These are phyloP conservation scores for Casuarina equisetifolia DNA, from an alignment of 306 rosid genomes.

Conservation along the genomic window DNA sequence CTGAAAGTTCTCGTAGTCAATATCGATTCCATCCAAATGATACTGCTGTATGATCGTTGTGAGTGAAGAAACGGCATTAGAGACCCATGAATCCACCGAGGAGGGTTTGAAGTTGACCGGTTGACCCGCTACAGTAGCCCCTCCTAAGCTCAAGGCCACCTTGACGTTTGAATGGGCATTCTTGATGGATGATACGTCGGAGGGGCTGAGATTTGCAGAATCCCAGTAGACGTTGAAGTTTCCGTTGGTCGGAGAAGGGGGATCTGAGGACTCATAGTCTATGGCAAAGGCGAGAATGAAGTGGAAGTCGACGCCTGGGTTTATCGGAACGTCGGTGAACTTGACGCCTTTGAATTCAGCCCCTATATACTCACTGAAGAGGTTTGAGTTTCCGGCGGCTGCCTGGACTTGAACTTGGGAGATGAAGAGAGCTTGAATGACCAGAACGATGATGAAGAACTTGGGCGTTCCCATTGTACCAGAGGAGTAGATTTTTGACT, in stretches of 20 bases:
- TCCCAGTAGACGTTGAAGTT: conserved; percentile 73
- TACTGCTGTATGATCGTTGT: neutral
- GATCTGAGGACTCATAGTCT: too few relatives aligned
- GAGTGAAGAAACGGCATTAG: too few relatives aligned
- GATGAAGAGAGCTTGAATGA: conserved; percentile 28
- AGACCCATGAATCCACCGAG: too few relatives aligned
- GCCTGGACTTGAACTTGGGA: conserved; percentile 27
- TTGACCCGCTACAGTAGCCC: too few relatives aligned
- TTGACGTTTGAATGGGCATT: too few relatives aligned
- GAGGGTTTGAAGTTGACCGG: too few relatives aligned
- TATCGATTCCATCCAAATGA: too few relatives aligned
- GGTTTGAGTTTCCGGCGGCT: conserved; percentile 33
- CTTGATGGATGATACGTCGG: too few relatives aligned
- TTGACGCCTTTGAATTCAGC: conserved; percentile 62
- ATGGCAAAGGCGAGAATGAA: conserved; percentile 77
- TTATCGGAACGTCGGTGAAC: conserved; percentile 66
- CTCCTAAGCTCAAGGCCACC: too few relatives aligned
- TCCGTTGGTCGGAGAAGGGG: too few relatives aligned
- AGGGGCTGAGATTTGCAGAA: conserved; percentile 30
- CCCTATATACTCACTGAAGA: conserved; percentile 83
- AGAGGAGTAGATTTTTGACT: neutral
- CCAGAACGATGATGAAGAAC: conserved; percentile 26
- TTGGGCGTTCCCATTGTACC: conserved; percentile 34
- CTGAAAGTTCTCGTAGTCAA: too few relatives aligned
- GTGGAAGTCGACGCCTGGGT: conserved; percentile 61